Base-by-base conservation (phyloP, 1,139 yeast species). In the Hansenula sp. region DNA sequence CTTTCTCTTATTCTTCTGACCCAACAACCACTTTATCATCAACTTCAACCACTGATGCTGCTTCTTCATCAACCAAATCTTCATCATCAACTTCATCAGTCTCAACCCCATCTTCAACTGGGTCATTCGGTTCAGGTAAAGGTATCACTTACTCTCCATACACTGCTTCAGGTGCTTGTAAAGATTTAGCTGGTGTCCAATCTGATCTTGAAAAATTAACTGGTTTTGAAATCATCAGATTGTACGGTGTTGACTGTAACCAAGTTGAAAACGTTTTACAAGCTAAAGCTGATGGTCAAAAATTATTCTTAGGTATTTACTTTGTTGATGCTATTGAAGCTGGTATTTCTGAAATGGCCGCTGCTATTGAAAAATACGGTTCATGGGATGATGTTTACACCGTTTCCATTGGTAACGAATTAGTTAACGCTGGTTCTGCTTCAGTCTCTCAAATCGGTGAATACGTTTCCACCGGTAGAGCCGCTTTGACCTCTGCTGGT, bases 91-190 rank as follows among this genome's bases (percentile, higher is more conserved):
- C 62, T 25, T 42, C 65, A 36, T 41, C 59, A 15, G 49, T 64
- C 33, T 52, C 61, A 37, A 47, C 63, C 35, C 47, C 59, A 36
- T 51, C 53, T 32, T 49, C 56, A 30, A 46, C 59, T 44, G 45
- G 59, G 36, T 51, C 59, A 43, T 51, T 62, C 48, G 61, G 69
- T 39, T 60, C 70, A 41, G 62, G 67, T 27, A 71, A 78, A 47
- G 95, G 95, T 76, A 72, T 88, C 58, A 79, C 93, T 55, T 88
- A 88, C 77, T 76, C 94, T 46, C 96, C 96, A 54, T 85, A 86
- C 78, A 71, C 81, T 49, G 63, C 74, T 48, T 67, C 72, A 52
- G 95, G 95, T 67, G 72, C 73, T 31, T 88, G 96, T 76, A 88
- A 87, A 74, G 65, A 86, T 33, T 62, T 76, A 40, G 54, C 66